Conservation (phyloP, 352 stramenopile species). For the Pythium biforme region DNA sequence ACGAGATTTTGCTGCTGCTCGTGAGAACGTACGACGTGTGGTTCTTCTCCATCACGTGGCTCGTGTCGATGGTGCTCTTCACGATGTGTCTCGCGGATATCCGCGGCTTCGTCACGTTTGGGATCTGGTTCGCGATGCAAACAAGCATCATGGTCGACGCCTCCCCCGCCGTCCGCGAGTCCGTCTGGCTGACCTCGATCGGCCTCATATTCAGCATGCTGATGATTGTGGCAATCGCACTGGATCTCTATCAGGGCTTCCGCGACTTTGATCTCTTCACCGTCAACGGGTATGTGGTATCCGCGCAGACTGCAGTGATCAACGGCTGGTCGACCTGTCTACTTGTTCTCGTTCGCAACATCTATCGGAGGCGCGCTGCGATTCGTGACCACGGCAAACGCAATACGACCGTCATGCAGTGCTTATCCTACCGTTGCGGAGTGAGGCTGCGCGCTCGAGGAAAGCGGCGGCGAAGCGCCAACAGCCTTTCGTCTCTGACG, state of each 20-base stretch:
- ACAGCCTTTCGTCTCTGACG: constrained; percentile 7
- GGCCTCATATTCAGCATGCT: not conserved
- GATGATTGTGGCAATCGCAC: constrained; percentile 1
- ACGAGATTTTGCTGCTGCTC: constrained; percentile 24
- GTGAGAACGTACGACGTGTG: constrained; percentile 34
- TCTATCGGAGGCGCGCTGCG: constrained; percentile 25
- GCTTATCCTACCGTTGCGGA: constrained; percentile 32
- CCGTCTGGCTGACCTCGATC: constrained; percentile 9
- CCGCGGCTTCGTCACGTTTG: constrained; percentile 15
- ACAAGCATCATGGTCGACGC: constrained; percentile 34
- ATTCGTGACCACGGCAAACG: constrained; percentile 15
- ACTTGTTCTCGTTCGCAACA: constrained; percentile 30
- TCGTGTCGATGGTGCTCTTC: constrained; percentile 19
- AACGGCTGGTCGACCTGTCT: constrained; percentile 32
- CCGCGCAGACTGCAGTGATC: constrained; percentile 18
- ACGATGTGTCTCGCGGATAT: constrained; percentile 21
- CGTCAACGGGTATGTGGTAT: constrained; percentile 11
- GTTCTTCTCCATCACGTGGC: constrained; percentile 30
- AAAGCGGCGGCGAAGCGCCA: constrained; percentile 1
- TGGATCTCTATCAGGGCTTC: not conserved
- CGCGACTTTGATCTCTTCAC: constrained; percentile 15
- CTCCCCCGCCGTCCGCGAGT: constrained; percentile 12
- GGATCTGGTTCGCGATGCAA: constrained; percentile 22
- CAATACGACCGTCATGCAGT: constrained; percentile 28
- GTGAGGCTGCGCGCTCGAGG: constrained; percentile 18